A percentile compares a stretch with the other conserved stretches of the same genome.
Conservation (phyloP, 2,329 filamentous ascomycete genomes). For the Trichoderma atroviride region DNA sequence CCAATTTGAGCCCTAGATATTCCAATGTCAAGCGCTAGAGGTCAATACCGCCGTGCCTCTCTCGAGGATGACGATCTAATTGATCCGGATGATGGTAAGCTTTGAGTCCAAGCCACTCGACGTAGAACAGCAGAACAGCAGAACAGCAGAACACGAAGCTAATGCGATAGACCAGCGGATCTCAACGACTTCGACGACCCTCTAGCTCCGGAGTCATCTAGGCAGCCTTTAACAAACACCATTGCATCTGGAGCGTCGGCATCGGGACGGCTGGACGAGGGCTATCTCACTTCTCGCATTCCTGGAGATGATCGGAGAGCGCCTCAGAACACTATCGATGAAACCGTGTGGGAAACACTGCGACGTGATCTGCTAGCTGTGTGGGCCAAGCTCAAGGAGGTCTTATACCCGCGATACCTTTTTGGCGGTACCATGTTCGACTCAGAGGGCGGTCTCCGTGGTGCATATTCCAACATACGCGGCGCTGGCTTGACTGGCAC, state of each 20-base stretch:
- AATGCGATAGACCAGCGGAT: slow-evolving; percentile 60
- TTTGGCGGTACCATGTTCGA: slow-evolving; percentile 71
- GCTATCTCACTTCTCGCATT: slow-evolving; percentile 85
- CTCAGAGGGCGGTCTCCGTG: slow-evolving; percentile 55
- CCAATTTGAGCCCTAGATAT: not conserved
- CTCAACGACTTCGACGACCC: slow-evolving; percentile 94
- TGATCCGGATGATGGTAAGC: slow-evolving; percentile 74
- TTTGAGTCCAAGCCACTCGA: not conserved
- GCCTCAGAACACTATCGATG: slow-evolving; percentile 91
- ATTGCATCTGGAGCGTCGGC: slow-evolving; percentile 67
- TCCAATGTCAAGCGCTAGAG: slow-evolving; percentile 53
- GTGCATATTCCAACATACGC: slow-evolving; percentile 64
- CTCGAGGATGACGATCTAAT: slow-evolving; percentile 72
- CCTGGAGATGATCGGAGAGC: slow-evolving; percentile 90
- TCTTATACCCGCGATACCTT: slow-evolving; percentile 93
- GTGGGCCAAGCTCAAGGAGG: slow-evolving; percentile 98
- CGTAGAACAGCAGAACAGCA: not conserved
- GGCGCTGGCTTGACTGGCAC: slow-evolving; percentile 62
- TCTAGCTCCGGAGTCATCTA: slow-evolving; percentile 67
- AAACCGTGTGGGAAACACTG: slow-evolving; percentile 96
- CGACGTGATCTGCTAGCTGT: slow-evolving; percentile 88
- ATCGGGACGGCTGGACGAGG: slow-evolving; percentile 65
- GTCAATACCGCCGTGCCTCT: slow-evolving; percentile 64
- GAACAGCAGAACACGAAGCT: slow-evolving; percentile 1
- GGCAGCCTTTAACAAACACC: slow-evolving; percentile 80